Evolutionary conservation across 306 rosid species (phyloP), one percentile per base, ranked within the genome.

Genomic region (Lathyrus tuberosus): DNA sequence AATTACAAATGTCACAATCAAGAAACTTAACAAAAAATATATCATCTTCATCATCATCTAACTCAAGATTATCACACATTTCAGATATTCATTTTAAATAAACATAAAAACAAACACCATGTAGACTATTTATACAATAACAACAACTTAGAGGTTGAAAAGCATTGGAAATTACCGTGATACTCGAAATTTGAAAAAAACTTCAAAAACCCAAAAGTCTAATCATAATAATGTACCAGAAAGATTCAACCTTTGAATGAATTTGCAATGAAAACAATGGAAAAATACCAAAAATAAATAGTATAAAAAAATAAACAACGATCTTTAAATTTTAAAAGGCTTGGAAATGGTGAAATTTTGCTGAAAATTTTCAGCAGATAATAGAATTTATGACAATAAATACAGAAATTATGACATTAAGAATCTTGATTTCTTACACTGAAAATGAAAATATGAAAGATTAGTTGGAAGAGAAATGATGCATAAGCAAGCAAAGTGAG

Each of bases 391-490:
- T 15, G 54, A 72, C 67, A 62, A 20, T n/a, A 16, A 56, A 71
- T n/a, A 44, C 54, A 20, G 30, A 67, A 30, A 40, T 17, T 49
- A 66, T n/a, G 70, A 67, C 51, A 15, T 13, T 61, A 60, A 60
- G 69, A 67, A 40, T 77, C 61, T 22, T 3, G 9, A 62, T 65
- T 66, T 37, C 49, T 62, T 62, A 5, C 58, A 67, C 52, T 61
- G 72, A 48, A 13, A 47, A 71, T 77, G 77, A 68, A 82, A 52
- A 42, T 43, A 17, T 14, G 53, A 80, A 80, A 75, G 79, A 64
- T 52, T 54, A 6, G 68, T 20, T 71, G 70, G 7, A 75, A 81
- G 88, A 86, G 84, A 84, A 87, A 86, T 12, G 71, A 77, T 76
- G 58, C 67, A 86, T 76, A 71, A 86, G 80, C 77, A 41, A 69